Conservation (phyloP, 129 eudicot genomes). For the Escallonia rubra region DNA sequence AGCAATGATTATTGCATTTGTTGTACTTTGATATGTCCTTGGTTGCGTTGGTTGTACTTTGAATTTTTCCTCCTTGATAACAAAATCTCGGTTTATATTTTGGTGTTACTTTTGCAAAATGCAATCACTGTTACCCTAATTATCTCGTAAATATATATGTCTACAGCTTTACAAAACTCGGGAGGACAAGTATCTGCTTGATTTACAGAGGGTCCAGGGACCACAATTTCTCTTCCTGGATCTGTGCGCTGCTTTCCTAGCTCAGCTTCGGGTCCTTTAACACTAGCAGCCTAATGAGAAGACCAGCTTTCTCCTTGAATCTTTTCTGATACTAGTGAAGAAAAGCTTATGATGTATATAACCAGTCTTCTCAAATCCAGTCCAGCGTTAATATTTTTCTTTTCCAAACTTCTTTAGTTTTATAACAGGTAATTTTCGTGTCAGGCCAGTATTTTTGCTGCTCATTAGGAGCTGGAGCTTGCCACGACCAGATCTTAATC, state of each 20-base stretch:
- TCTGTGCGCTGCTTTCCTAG: slow-evolving; percentile 93
- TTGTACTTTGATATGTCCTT: too few relatives aligned
- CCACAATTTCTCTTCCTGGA: slow-evolving; percentile 88
- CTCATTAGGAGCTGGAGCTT: slow-evolving; percentile 35
- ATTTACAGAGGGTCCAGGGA: slow-evolving; percentile 89
- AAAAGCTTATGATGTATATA: slow-evolving; percentile 45
- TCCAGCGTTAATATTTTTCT: slow-evolving; percentile 6
- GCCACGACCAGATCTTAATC: not conserved
- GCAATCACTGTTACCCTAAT: too few relatives aligned
- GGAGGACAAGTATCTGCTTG: slow-evolving; percentile 90
- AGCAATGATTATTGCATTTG: too few relatives aligned
- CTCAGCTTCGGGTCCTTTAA: slow-evolving; percentile 88
- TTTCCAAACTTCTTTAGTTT: not conserved
- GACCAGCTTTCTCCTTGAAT: slow-evolving; percentile 35
- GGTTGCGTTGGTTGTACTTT: too few relatives aligned
- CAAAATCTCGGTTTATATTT: too few relatives aligned
- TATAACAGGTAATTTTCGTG: slow-evolving; percentile 25
- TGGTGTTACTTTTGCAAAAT: too few relatives aligned
- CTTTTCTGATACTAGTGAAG: slow-evolving; percentile 25
- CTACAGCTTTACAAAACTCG: slow-evolving; percentile 90
- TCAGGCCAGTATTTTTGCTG: slow-evolving; percentile 29
- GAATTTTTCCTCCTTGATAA: too few relatives aligned
- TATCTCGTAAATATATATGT: slow-evolving; percentile 1
- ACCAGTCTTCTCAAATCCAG: slow-evolving; percentile 24
- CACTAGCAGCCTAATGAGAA: slow-evolving; percentile 24